Evolutionary conservation across 129 eudicot species (phyloP).

Genomic region (Calendula officinalis): DNA sequence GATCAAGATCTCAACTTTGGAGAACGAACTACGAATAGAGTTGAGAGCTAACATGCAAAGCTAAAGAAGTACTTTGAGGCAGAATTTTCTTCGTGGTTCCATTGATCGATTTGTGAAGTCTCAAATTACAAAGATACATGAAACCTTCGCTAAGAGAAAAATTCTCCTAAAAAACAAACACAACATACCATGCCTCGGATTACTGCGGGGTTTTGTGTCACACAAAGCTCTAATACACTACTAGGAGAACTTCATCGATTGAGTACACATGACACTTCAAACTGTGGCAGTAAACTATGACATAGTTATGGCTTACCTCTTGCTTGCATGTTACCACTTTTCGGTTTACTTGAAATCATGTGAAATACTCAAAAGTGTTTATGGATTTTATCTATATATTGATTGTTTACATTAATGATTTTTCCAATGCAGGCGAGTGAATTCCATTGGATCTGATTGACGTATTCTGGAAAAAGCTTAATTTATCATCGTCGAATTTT

Average conservation of each 20-base stretch:
- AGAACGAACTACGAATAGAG: neutral
- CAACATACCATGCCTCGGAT: neutral
- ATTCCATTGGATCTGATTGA: neutral
- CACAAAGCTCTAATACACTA: neutral
- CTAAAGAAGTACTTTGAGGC: neutral
- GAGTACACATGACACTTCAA: neutral
- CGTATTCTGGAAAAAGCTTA: neutral
- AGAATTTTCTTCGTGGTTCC: neutral
- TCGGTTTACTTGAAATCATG: neutral
- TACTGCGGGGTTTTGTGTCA: neutral
- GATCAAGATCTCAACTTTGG: neutral
- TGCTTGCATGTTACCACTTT: no score
- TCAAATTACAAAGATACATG: no score
- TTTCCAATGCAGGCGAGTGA: neutral
- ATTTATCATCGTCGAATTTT: no score
- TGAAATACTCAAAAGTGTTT: neutral
- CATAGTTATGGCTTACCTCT: no score
- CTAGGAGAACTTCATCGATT: neutral
- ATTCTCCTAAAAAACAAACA: neutral
- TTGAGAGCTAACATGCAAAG: constrained; percentile 1
- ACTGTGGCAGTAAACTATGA: neutral
- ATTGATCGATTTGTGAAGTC: neutral
- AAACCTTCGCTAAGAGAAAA: neutral
- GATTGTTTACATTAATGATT: neutral
- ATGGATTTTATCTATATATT: neutral